Evolutionary conservation across 2,329 filamentous ascomycete genomes (phyloP), one percentile per base, ranked within the genome.

Genomic region (Clarireedia sp.): DNA sequence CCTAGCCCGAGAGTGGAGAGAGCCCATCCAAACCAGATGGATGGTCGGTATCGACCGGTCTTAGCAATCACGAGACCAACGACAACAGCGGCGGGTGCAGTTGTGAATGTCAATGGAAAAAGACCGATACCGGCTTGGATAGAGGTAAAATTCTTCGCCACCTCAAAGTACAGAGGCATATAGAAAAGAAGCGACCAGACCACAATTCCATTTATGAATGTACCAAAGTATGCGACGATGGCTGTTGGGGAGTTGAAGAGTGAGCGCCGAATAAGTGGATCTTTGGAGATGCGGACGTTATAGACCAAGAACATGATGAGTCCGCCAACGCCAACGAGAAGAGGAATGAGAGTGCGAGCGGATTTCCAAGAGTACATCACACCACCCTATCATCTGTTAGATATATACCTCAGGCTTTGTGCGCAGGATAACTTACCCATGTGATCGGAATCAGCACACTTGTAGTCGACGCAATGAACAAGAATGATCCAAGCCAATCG

Each of bases 281-380:
- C 49, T 1, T 44, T 17, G 19, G 60, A 52, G 14, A 59, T 41
- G 44, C 54, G 57, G 63, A 85, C 78, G 9, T 59, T 61, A 62
- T 80, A 85, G 23, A 77, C 66, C 8, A 75, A 69, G 61, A 83
- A 83, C 3, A 63, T 68, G 3, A 76, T 60, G 5, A 87, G 68
- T 1, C 79, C 76, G 0, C 71, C 64, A 1, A 70, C 62, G 2
- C 83, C 82, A 7, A 86, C 45, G 3, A 81, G 66, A 7, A 89
- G 67, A 0, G 83, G 84, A 0, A 83, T 73, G 3, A 88, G 69
- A 0, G 82, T 84, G 1, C 75, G 73, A 74, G 78, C 84, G 7
- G 75, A 80, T 43, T 69, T 65, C 85, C 84, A 88, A 0, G 75
- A 64, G 65, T 85, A 87, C 70, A 83, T 78, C 9, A 85, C 74